These are phyloP conservation scores for Hanseniaspora jakobsenii DNA, from an alignment of 805 yeast genomes.

Conservation along the genomic window DNA sequence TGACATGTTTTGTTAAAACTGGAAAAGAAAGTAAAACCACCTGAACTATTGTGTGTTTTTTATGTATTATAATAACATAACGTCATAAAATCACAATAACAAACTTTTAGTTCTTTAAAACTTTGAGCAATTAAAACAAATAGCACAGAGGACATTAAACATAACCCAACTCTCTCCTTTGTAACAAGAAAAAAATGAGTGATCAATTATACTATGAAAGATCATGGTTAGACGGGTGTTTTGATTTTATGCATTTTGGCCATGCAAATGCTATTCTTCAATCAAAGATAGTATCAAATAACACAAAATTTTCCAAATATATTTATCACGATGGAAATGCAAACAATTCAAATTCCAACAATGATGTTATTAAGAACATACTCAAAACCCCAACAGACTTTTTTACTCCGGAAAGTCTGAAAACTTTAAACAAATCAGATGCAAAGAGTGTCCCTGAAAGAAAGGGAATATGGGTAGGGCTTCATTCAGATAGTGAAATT, in stretches of 20 bases:
- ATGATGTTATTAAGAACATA: background rate
- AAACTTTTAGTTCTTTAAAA: too few relatives aligned
- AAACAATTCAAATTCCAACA: background rate
- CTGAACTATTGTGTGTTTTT: too few relatives aligned
- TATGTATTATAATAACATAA: too few relatives aligned
- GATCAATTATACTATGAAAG: conserved; percentile 24
- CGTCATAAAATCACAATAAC: too few relatives aligned
- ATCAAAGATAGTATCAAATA: conserved; percentile 71
- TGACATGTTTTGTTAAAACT: too few relatives aligned
- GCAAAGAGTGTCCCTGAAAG: background rate
- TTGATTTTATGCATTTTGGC: conserved; percentile 95
- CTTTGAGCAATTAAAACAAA: too few relatives aligned
- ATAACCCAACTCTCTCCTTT: too few relatives aligned
- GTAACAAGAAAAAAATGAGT: conserved; percentile 2
- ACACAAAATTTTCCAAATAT: conserved; percentile 40
- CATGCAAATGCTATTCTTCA: conserved; percentile 96
- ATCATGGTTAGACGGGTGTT: conserved; percentile 96
- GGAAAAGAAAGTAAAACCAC: too few relatives aligned
- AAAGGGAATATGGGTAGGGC: conserved; percentile 37
- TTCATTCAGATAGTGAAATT: conserved; percentile 86
- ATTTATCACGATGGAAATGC: conserved; percentile 11
- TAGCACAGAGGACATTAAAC: too few relatives aligned
- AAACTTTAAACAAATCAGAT: background rate
- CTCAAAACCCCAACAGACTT: too few relatives aligned
- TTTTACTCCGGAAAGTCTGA: conserved; percentile 5